phyloP scores from a whole-genome alignment of 1,284 basidiomycete species.

The Puccinia brachypodii region DNA sequence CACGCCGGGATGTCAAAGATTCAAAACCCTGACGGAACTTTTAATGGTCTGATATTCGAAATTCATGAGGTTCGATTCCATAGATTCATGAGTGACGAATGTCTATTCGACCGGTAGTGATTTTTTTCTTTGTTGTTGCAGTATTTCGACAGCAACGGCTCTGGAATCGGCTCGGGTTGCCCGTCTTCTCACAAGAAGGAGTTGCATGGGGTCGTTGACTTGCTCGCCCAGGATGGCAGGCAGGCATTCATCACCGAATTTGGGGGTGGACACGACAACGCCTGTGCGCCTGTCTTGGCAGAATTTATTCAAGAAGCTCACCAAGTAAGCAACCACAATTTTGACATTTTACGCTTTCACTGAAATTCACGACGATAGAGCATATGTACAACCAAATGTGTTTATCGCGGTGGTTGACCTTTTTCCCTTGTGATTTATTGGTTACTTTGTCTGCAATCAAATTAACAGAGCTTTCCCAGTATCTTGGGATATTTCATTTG shows the following conservation, averaged over 20 bases:
- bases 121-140: not conserved
- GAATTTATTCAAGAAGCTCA: slow-evolving; percentile 18
- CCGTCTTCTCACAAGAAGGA: not conserved
- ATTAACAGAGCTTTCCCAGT: not conserved
- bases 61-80: slow-evolving; percentile 22
- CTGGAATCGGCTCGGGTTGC: slow-evolving; percentile 2
- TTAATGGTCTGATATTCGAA: slow-evolving; percentile 17
- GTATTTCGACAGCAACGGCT: slow-evolving; percentile 21
- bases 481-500: slow-evolving; percentile 9
- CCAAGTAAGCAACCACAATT: not conserved
- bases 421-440: not conserved
- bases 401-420: not conserved
- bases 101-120: not conserved
- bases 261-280: not conserved
- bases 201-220: slow-evolving; percentile 1
- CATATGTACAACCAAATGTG: not conserved
- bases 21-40: slow-evolving; percentile 20
- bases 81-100: not conserved
- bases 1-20: not conserved
- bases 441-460: not conserved
- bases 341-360: not conserved
- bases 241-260: slow-evolving; percentile 30
- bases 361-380: not conserved
- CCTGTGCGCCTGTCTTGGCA: slow-evolving; percentile 10
- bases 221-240: not conserved